Conservation (phyloP, 495 filamentous ascomycete genomes). For the Cenococcum geophilum region DNA sequence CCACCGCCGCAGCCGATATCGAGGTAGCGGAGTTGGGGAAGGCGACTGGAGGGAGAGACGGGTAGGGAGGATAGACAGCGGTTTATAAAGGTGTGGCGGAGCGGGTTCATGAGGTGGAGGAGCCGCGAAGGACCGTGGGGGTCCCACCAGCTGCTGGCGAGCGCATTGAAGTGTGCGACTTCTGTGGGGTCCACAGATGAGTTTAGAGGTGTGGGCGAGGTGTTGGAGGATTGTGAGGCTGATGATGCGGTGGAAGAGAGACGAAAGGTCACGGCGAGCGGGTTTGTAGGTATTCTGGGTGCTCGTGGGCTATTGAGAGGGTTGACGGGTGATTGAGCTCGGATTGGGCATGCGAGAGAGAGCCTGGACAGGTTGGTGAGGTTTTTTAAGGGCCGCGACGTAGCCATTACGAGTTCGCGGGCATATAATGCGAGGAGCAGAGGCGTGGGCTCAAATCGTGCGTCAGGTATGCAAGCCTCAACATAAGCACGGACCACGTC, state of each 20-base stretch:
- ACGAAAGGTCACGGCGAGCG: too few species aligned
- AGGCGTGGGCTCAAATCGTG: background rate
- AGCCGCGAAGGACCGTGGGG: constrained; percentile 85
- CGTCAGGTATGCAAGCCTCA: background rate
- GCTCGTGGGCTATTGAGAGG: background rate
- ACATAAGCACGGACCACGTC: background rate
- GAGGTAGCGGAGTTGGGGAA: constrained; percentile 52
- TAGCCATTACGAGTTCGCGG: background rate
- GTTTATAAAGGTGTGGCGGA: constrained; percentile 86
- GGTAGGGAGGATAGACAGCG: constrained; percentile 54
- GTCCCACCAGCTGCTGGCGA: constrained; percentile 97
- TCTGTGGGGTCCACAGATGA: constrained; percentile 65
- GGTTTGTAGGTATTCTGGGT: background rate
- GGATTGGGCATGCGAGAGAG: background rate
- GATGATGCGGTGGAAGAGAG: constrained; percentile 3
- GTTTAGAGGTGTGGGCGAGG: constrained; percentile 6
- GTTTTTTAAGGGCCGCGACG: background rate
- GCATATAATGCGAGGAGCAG: background rate
- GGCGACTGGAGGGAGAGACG: constrained; percentile 19
- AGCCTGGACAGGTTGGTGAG: background rate
- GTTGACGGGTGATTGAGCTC: background rate
- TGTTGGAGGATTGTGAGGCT: background rate
- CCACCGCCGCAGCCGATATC: constrained; percentile 95
- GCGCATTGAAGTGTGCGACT: constrained; percentile 86
- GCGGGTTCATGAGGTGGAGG: constrained; percentile 96